A percentile compares a stretch with the other conserved stretches of the same genome.
phyloP scores from a whole-genome alignment of 1,139 yeast species.

The Zygoascus sp. region DNA sequence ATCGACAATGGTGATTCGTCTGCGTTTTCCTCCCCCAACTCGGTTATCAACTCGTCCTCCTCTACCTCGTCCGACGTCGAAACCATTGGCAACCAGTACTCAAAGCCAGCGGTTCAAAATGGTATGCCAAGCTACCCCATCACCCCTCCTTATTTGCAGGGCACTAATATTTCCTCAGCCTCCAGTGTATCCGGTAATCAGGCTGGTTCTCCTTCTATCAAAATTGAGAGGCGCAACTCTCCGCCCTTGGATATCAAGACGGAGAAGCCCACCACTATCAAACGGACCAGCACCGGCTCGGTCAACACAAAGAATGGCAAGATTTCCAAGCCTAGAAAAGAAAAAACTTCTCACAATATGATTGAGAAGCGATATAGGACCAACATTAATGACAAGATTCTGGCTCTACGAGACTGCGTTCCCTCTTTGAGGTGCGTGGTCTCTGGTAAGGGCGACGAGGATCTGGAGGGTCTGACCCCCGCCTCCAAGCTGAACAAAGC shows the following conservation, averaged over 20 bases:
- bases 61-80: conserved; percentile 8
- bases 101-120: neutral
- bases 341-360: conserved; percentile 70
- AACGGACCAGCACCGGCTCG: conserved; percentile 9
- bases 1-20: conserved; percentile 7
- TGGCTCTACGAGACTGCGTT: conserved; percentile 69
- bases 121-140: conserved; percentile 8
- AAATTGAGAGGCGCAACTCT: neutral
- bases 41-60: conserved; percentile 7
- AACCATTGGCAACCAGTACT: neutral
- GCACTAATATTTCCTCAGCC: neutral
- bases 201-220: neutral
- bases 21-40: conserved; percentile 4
- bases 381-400: conserved; percentile 67
- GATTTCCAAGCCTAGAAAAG: conserved; percentile 38
- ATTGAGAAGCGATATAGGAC: conserved; percentile 77
- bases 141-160: conserved; percentile 12
- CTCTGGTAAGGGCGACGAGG: conserved; percentile 36
- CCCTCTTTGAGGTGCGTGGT: conserved; percentile 48
- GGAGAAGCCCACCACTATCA: neutral
- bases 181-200: neutral
- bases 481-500: conserved; percentile 87
- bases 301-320: conserved; percentile 24
- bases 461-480: conserved; percentile 82
- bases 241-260: neutral